Conservation (phyloP, 1,284 basidiomycete species). For the Porogramme epimiltina region DNA sequence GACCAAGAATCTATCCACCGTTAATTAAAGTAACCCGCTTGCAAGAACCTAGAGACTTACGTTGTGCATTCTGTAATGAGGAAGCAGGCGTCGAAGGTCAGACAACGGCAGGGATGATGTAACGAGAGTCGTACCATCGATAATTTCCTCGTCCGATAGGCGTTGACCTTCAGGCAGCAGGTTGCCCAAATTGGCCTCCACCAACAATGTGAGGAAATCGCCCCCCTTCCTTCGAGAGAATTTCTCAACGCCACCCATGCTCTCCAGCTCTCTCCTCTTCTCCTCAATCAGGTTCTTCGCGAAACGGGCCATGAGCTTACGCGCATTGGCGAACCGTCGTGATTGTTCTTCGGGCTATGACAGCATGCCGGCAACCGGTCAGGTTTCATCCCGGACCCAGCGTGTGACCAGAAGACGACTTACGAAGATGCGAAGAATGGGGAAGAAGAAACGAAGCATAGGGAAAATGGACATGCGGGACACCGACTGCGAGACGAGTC, state of each 20-base stretch:
- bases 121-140: slow-evolving; percentile 41
- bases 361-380: not conserved
- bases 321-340: slow-evolving; percentile 17
- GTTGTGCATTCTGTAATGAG: not conserved
- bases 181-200: slow-evolving; percentile 50
- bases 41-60: not conserved
- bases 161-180: slow-evolving; percentile 43
- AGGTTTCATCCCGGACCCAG: not conserved
- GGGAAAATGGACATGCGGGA: slow-evolving; percentile 3
- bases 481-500: slow-evolving; percentile 20
- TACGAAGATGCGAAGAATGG: slow-evolving; percentile 20
- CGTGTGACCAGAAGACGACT: not conserved
- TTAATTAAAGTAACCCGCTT: not conserved
- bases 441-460: slow-evolving; percentile 14
- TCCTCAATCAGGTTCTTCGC: slow-evolving; percentile 39
- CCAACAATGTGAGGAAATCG: slow-evolving; percentile 36
- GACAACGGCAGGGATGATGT: not conserved
- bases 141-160: slow-evolving; percentile 54
- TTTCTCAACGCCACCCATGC: slow-evolving; percentile 15
- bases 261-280: slow-evolving; percentile 34
- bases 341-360: slow-evolving; percentile 11
- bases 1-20: slow-evolving; percentile 44
- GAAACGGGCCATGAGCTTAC: slow-evolving; percentile 34
- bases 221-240: slow-evolving; percentile 13
- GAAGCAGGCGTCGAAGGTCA: no score